Evolutionary conservation across 192 early-diverging fungal species (phyloP).

Genomic region (Rhizoclosmatium sp.): DNA sequence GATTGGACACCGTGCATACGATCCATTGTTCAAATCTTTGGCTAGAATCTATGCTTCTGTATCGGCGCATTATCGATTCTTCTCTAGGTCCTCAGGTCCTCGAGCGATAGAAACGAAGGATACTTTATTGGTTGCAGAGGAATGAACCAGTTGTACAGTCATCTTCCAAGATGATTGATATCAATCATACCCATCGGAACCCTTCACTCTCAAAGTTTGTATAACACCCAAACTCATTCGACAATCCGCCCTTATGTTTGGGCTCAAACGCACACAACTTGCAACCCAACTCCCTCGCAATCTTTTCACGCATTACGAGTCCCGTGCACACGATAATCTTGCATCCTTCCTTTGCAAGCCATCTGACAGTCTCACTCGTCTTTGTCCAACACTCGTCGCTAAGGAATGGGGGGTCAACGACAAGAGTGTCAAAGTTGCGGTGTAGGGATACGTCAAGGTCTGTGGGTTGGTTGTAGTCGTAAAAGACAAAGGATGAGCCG

Average conservation of each 20-base stretch:
- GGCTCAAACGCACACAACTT: slow-evolving; percentile 68
- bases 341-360: slow-evolving; percentile 54
- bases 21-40: too few relatives aligned
- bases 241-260: slow-evolving; percentile 70
- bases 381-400: slow-evolving; percentile 77
- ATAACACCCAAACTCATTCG: slow-evolving; percentile 82
- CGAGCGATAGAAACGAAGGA: too few relatives aligned
- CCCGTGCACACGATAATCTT: slow-evolving; percentile 73
- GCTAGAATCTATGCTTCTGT: too few relatives aligned
- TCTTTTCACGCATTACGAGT: slow-evolving; percentile 61
- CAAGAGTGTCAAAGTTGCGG: slow-evolving; percentile 67
- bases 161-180: too few relatives aligned
- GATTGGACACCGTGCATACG: too few relatives aligned
- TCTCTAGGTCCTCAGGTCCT: too few relatives aligned
- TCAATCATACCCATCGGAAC: slow-evolving; percentile 10
- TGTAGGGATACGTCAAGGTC: slow-evolving; percentile 45
- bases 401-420: slow-evolving; percentile 83
- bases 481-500: slow-evolving; percentile 70
- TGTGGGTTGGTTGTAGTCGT: slow-evolving; percentile 76
- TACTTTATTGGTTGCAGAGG: too few relatives aligned
- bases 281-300: slow-evolving; percentile 58
- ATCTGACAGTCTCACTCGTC: slow-evolving; percentile 66
- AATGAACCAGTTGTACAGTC: too few relatives aligned
- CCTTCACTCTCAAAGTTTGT: slow-evolving; percentile 61
- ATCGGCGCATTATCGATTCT: too few relatives aligned